Conservation (phyloP, 805 yeast species). For the Starmerella vaccinii region DNA sequence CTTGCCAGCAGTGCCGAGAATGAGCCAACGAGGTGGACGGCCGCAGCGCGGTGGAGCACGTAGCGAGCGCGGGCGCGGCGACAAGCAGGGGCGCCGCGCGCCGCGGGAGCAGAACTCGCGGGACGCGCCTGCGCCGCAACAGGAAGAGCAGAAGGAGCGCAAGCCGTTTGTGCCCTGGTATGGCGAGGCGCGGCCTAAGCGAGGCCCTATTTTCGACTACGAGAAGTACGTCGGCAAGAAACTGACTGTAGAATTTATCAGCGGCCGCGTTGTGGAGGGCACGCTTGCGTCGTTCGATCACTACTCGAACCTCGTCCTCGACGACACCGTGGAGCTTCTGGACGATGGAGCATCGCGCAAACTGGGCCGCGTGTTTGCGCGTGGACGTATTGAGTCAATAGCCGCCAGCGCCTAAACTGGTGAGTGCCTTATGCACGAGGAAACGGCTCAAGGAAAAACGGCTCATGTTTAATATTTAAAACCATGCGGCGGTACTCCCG, state of each 20-base stretch:
- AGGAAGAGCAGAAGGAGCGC: constrained; percentile 29
- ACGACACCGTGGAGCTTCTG: constrained; percentile 46
- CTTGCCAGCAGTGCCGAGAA: background rate
- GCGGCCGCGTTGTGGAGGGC: constrained; percentile 80
- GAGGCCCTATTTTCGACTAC: constrained; percentile 79
- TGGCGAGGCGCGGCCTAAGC: constrained; percentile 63
- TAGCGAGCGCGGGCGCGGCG: constrained; percentile 5
- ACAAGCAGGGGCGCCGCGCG: constrained; percentile 1
- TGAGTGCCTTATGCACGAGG: background rate
- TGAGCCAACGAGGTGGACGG: constrained; percentile 21
- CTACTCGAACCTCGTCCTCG: constrained; percentile 72
- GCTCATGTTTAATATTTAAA: background rate
- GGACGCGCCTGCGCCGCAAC: constrained; percentile 11
- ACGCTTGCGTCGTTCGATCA: constrained; percentile 85
- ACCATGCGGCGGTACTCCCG: background rate
- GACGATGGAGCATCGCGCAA: constrained; percentile 42
- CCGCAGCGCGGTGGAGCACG: constrained; percentile 13
- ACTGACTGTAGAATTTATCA: constrained; percentile 68
- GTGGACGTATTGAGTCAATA: constrained; percentile 21
- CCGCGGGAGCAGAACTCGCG: constrained; percentile 7
- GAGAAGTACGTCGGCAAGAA: constrained; percentile 62
- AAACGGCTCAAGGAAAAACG: too few species aligned
- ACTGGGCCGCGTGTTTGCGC: constrained; percentile 40
- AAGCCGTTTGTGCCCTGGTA: constrained; percentile 26
- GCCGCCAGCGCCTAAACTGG: background rate